Conservation (phyloP, 1,284 basidiomycete genomes). For the Heterobasidion occidentale region DNA sequence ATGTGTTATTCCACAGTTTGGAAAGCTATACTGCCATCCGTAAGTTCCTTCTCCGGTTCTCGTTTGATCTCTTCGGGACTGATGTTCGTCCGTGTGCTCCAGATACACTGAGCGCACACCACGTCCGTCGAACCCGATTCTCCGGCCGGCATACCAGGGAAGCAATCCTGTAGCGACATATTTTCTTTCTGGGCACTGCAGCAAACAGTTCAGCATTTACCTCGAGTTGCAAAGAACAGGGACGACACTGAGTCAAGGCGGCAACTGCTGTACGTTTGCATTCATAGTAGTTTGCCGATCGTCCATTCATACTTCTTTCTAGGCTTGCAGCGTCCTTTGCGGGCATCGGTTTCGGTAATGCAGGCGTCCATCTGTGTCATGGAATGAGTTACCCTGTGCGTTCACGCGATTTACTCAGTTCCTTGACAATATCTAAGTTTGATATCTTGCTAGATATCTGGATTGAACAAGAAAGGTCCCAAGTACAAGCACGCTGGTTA, state of each 20-base stretch:
- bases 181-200: conserved; percentile 94
- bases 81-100: not conserved
- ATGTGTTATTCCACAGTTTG: conserved; percentile 92
- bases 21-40: conserved; percentile 92
- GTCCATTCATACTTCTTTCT: not conserved
- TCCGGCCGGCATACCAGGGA: conserved; percentile 92
- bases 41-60: conserved; percentile 27
- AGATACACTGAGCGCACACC: conserved; percentile 86
- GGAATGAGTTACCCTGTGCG: conserved; percentile 78
- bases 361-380: conserved; percentile 87
- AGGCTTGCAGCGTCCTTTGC: conserved; percentile 87
- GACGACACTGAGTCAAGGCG: conserved; percentile 79
- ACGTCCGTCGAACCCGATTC: conserved; percentile 83
- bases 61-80: conserved; percentile 8
- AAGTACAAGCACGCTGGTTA: conserved; percentile 87
- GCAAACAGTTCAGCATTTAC: conserved; percentile 87
- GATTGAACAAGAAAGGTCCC: conserved; percentile 89
- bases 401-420: not conserved
- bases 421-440: not conserved
- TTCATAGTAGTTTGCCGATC: conserved; percentile 9
- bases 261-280: conserved; percentile 76
- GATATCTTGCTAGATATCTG: conserved; percentile 62
- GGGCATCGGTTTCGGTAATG: conserved; percentile 95
- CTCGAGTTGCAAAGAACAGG: conserved; percentile 76
- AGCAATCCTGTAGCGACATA: conserved; percentile 96